phyloP scores from a whole-genome alignment of 345 rosid species.

The Dovyalis caffra region DNA sequence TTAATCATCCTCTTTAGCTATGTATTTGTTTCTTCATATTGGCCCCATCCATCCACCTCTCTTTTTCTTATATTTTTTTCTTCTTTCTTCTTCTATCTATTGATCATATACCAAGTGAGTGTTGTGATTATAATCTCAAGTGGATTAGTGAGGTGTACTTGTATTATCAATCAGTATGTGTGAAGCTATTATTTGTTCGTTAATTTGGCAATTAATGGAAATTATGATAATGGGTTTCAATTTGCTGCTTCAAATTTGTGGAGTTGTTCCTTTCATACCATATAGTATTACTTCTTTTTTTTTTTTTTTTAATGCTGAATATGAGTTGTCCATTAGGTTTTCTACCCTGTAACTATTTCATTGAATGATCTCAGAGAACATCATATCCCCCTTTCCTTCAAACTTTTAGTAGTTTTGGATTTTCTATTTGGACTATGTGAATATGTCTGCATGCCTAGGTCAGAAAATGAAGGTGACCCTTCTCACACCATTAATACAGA shows the following conservation, averaged over 20 bases:
- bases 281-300: too few relatives aligned
- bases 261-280: background rate
- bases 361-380: constrained; percentile 31
- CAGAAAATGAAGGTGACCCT: constrained; percentile 29
- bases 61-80: background rate
- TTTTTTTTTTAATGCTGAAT: background rate
- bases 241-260: background rate
- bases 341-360: constrained; percentile 32
- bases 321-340: background rate
- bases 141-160: constrained; percentile 9
- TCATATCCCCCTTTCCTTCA: constrained; percentile 15
- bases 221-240: constrained; percentile 2
- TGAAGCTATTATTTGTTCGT: constrained; percentile 23
- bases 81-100: background rate
- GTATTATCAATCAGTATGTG: constrained; percentile 2
- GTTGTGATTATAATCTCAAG: constrained; percentile 14
- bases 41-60: background rate
- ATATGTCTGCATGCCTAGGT: constrained; percentile 30
- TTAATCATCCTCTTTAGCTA: background rate
- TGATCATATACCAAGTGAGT: constrained; percentile 16
- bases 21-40: background rate
- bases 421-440: constrained; percentile 45
- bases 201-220: constrained; percentile 26
- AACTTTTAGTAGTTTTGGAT: constrained; percentile 43
- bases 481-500: constrained; percentile 21